Evolutionary conservation across 2,329 filamentous ascomycete species (phyloP), one percentile per base, ranked within the genome.

Genomic region (Beauveria rudraprayagi): DNA sequence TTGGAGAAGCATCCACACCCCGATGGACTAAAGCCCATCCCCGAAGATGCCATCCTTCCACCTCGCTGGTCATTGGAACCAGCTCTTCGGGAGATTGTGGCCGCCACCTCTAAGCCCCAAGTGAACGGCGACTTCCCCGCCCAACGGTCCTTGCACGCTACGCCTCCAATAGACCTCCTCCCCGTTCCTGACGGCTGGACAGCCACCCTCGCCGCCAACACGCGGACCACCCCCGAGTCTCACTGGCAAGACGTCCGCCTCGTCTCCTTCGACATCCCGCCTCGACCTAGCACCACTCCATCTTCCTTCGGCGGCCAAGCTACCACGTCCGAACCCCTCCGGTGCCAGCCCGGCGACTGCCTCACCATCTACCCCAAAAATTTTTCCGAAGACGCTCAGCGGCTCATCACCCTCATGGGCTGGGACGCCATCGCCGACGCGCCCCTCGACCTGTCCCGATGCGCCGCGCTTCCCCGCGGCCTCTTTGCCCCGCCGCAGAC

Each of bases 161-260:
- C 69, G 3, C 72, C 73, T 1, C 72, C 72, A 2, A 43, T 65
- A 3, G 66, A 70, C 5, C 66, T 70, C 4, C 77, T 91, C 2
- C 81, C 86, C 0, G 79, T 91, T 14, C 81, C 83, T 0, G 75
- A 77, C 47, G 77, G 82, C 2, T 76, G 84, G 64, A 73, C 72
- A 0, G 89, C 87, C 9, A 81, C 73, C 0, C 70, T 99, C 0
- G 68, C 78, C 0, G 71, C 75, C n/a, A 96, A 96, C 69, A 72
- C 78, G 19, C 84, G 92, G 17, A 73, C 96, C 6, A 99, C 94
- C 0, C 86, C 92, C 0, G 54, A 72, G 1, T 77, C 78, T 1
- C 94, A 99, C 75, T 97, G 91, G 87, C 94, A 99, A 76, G 94
- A 99, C 75, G 93, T 97, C 50, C 89, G 94, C 0, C 83, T 90